A percentile compares a stretch with the other conserved stretches of the same genome.
phyloP scores from a whole-genome alignment of 257 asterid genomes.

The Agastache rugosa region DNA sequence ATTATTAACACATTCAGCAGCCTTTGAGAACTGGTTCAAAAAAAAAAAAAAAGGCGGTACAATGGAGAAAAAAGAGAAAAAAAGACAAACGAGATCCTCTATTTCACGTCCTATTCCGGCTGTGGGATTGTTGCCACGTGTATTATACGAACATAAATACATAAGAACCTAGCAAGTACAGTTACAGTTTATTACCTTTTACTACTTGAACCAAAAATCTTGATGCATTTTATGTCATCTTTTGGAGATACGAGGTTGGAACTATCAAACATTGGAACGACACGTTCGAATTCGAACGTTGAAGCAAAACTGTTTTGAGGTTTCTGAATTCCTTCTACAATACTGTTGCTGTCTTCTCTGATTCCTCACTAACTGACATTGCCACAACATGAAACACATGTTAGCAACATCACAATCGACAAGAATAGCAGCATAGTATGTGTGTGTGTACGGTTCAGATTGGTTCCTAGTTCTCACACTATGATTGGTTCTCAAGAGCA shows the following conservation, averaged over 20 bases:
- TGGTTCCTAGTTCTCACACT: too few species aligned
- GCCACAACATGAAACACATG: not conserved
- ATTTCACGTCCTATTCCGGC: not conserved
- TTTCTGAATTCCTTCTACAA: constrained; percentile 28
- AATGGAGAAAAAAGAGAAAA: not conserved
- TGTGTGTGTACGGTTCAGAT: too few species aligned
- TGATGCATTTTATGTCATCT: constrained; percentile 20
- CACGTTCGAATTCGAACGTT: not conserved
- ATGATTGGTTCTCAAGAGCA: too few species aligned
- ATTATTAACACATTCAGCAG: not conserved
- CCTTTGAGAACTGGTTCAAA: not conserved
- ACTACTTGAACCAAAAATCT: constrained; percentile 18
- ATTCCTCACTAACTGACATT: constrained; percentile 37
- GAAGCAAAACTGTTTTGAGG: constrained; percentile 29
- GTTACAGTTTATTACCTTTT: constrained; percentile 26
- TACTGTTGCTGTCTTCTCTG: not conserved
- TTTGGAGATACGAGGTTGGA: not conserved
- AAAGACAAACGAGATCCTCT: not conserved
- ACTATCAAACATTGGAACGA: constrained; percentile 2
- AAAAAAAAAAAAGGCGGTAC: not conserved
- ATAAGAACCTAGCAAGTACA: constrained; percentile 10
- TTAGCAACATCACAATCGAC: not conserved
- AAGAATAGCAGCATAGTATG: not conserved
- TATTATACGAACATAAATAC: not conserved
- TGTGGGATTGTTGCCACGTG: constrained; percentile 11